A percentile compares a stretch with the other conserved stretches of the same genome.
Evolutionary conservation across 139 green algal species (phyloP).

Genomic region (Astrephomene gubernaculifera): DNA sequence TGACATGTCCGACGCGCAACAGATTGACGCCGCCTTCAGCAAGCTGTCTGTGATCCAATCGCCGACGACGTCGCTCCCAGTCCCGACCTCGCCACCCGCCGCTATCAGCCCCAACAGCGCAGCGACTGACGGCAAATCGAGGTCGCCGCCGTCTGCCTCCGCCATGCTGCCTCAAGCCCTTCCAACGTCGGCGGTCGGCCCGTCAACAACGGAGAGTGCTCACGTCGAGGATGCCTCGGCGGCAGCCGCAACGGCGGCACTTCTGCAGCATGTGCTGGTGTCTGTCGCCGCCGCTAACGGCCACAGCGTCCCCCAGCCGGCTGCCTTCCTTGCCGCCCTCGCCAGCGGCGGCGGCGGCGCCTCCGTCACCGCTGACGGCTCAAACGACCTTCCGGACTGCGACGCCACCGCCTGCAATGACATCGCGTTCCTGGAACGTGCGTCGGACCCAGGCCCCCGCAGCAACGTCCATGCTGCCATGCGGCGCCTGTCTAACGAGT

Average conservation of each 20-base stretch:
- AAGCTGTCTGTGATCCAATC: neutral
- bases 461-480: constrained; percentile 22
- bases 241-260: no score
- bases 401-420: no score
- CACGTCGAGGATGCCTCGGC: no score
- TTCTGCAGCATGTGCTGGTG: constrained; percentile 34
- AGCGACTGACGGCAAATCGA: neutral
- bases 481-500: constrained; percentile 5
- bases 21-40: neutral
- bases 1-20: no score
- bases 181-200: no score
- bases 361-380: neutral
- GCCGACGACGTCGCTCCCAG: neutral
- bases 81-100: neutral
- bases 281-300: constrained; percentile 6
- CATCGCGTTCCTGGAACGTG: neutral
- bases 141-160: neutral
- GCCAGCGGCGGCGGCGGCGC: neutral
- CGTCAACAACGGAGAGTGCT: no score
- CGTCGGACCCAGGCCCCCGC: neutral
- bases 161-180: no score
- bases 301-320: no score
- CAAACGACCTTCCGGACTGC: no score
- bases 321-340: neutral
- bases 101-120: neutral